phyloP scores from a whole-genome alignment of 2,329 filamentous ascomycete species.

The Alternaria panax region DNA sequence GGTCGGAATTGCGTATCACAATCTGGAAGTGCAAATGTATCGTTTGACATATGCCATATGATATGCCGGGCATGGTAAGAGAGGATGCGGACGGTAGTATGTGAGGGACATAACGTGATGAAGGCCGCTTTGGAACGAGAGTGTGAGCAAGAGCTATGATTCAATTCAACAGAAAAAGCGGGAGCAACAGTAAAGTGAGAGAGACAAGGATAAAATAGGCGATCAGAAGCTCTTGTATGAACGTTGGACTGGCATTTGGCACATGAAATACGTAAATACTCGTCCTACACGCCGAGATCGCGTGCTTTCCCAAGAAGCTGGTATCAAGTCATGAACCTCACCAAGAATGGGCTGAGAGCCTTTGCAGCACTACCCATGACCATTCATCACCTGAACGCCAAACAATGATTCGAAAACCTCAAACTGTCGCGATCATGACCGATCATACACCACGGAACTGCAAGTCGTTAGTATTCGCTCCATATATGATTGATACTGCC shows the following conservation, averaged over 20 bases:
- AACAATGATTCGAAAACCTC: neutral
- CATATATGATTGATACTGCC: neutral
- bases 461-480: conserved; percentile 34
- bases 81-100: neutral
- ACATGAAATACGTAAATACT: conserved; percentile 13
- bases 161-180: neutral
- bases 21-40: neutral
- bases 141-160: neutral
- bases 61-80: neutral
- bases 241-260: neutral
- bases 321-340: conserved; percentile 29
- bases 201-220: neutral
- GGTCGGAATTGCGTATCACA: neutral
- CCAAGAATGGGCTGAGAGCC: neutral
- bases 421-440: neutral
- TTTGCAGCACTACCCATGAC: conserved; percentile 11
- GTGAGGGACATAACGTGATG: neutral
- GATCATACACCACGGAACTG: conserved; percentile 61
- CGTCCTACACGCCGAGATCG: conserved; percentile 10
- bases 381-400: conserved; percentile 14
- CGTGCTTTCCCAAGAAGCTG: conserved; percentile 17
- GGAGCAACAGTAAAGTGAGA: neutral
- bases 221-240: neutral
- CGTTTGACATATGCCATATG: neutral
- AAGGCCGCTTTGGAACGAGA: neutral